These are phyloP conservation scores for Cornus kousa DNA, from an alignment of 148 eudicot species.

Conservation along the genomic window DNA sequence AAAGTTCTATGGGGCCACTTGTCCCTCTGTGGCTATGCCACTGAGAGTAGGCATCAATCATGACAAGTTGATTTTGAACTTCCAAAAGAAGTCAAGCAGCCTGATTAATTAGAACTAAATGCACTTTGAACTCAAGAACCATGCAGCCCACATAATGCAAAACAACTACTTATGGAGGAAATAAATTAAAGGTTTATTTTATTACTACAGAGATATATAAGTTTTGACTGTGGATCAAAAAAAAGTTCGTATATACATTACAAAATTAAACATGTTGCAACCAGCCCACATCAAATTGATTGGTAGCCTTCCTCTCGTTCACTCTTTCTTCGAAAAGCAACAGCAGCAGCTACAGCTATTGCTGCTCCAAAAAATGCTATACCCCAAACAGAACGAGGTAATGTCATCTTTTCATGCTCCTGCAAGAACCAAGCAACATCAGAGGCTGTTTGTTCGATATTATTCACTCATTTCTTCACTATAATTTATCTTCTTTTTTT, in stretches of 20 bases:
- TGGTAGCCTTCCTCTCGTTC: constrained; percentile 36
- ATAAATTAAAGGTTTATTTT: background rate
- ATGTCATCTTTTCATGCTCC: constrained; percentile 14
- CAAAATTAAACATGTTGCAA: background rate
- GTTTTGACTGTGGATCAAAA: too few species aligned
- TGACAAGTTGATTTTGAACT: background rate
- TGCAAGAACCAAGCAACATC: constrained; percentile 10
- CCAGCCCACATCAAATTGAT: constrained; percentile 24
- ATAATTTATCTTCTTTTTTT: too few species aligned
- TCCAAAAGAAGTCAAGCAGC: background rate
- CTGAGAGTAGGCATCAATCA: too few species aligned
- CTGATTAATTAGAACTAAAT: too few species aligned
- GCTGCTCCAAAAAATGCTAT: constrained; percentile 31
- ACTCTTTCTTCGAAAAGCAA: constrained; percentile 19
- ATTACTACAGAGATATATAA: background rate
- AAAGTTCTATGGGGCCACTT: too few species aligned
- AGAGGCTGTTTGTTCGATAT: background rate
- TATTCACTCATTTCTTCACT: background rate
- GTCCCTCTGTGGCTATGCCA: too few species aligned
- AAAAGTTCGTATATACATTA: background rate
- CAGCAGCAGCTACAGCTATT: constrained; percentile 14
- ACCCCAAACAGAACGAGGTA: constrained; percentile 16
- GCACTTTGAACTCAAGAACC: too few species aligned
- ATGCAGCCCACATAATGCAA: too few species aligned
- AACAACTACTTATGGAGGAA: background rate